Conservation (phyloP, 768 basidiomycete species). For the Cubamyces sp. region DNA sequence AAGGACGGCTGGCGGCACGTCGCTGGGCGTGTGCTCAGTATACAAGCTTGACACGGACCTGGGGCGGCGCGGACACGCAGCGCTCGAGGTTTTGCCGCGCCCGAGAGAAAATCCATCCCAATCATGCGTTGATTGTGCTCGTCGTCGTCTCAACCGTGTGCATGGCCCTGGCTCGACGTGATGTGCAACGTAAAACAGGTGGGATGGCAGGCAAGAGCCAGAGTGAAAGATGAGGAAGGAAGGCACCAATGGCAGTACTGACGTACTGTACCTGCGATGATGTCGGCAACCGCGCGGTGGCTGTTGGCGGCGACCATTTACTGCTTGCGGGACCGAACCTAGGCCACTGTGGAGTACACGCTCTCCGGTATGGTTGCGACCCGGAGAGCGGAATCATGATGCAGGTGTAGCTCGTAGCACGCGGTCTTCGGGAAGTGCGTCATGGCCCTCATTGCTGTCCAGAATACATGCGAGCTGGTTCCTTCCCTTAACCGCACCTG, state of each 20-base stretch:
- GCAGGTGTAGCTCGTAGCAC: conserved; percentile 6
- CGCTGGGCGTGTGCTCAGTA: not conserved
- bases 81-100: conserved; percentile 22
- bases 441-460: not conserved
- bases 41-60: not conserved
- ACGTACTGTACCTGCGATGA: conserved; percentile 1
- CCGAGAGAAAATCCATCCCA: conserved; percentile 10
- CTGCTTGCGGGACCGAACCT: conserved; percentile 12
- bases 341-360: conserved; percentile 9
- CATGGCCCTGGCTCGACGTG: conserved; percentile 2
- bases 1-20: not conserved
- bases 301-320: not conserved
- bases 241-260: not conserved
- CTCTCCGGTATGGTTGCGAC: conserved; percentile 1
- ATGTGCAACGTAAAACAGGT: not conserved
- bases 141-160: conserved; percentile 12
- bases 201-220: not conserved
- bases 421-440: conserved; percentile 11
- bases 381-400: conserved; percentile 4
- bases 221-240: not conserved
- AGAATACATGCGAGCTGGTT: not conserved
- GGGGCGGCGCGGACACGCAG: not conserved
- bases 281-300: not conserved
- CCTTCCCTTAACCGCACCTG: not conserved
- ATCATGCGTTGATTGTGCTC: conserved; percentile 1